A percentile compares a stretch with the other conserved stretches of the same genome.
Conservation (phyloP, 129 eudicot species). For the Centaurea solstitialis region DNA sequence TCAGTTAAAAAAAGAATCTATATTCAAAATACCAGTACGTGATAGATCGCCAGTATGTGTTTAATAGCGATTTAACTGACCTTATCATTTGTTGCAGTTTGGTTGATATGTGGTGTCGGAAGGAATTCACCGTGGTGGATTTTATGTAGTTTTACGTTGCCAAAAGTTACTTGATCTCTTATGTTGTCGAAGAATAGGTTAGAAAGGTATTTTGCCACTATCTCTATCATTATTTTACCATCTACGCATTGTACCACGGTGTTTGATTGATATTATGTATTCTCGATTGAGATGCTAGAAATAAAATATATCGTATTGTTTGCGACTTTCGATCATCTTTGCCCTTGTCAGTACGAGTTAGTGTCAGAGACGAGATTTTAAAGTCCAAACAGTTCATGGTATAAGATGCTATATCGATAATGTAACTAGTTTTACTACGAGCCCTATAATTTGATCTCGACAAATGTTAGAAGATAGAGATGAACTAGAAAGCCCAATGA, state of each 20-base stretch:
- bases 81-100: slow-evolving; percentile 19
- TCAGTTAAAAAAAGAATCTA: too few relatives aligned
- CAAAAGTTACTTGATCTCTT: slow-evolving; percentile 13
- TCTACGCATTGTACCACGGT: slow-evolving; percentile 10
- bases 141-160: slow-evolving; percentile 20
- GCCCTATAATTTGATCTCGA: too few relatives aligned
- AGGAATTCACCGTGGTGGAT: slow-evolving; percentile 11
- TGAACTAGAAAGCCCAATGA: too few relatives aligned
- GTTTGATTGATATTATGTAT: slow-evolving; percentile 15
- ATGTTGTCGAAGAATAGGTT: slow-evolving; percentile 28
- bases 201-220: slow-evolving; percentile 26
- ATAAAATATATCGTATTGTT: slow-evolving; percentile 10
- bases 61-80: not conserved
- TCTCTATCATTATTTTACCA: slow-evolving; percentile 27
- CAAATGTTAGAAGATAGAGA: too few relatives aligned
- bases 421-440: too few relatives aligned
- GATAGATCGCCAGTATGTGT: too few relatives aligned
- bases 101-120: slow-evolving; percentile 6
- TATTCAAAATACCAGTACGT: too few relatives aligned
- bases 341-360: not conserved
- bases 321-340: not conserved
- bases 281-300: slow-evolving; percentile 14
- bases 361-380: too few relatives aligned
- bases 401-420: too few relatives aligned
- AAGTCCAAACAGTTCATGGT: too few relatives aligned